A percentile compares a stretch with the other conserved stretches of the same genome.
Conservation (phyloP, 192 early-diverging fungal genomes). For the Entophlyctis luteolus region DNA sequence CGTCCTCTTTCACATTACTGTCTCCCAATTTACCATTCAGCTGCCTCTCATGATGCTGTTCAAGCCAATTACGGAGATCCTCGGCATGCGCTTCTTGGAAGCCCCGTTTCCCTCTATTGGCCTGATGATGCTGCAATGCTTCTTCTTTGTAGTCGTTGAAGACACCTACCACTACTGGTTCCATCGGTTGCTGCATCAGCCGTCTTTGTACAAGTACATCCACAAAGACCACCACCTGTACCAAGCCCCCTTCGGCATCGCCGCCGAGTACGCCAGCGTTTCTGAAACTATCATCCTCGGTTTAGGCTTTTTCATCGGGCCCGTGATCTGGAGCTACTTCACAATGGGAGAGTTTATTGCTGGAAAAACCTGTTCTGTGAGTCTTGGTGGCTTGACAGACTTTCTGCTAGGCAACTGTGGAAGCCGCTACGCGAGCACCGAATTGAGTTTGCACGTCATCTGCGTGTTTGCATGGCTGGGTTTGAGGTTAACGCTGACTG, state of each 20-base stretch:
- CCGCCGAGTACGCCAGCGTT: slow-evolving; percentile 89
- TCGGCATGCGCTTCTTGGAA: slow-evolving; percentile 80
- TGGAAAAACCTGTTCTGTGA: background rate
- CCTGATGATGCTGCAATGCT: slow-evolving; percentile 28
- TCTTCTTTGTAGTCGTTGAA: slow-evolving; percentile 78
- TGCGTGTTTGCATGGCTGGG: slow-evolving; percentile 85
- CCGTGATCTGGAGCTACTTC: slow-evolving; percentile 64
- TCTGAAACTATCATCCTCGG: slow-evolving; percentile 81
- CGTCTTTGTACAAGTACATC: slow-evolving; percentile 79
- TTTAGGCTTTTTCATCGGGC: slow-evolving; percentile 77
- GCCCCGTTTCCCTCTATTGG: slow-evolving; percentile 71
- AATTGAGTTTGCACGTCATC: slow-evolving; percentile 68
- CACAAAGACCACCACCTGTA: slow-evolving; percentile 96
- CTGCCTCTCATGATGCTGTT: slow-evolving; percentile 86
- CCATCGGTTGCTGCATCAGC: slow-evolving; percentile 85
- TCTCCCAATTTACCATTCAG: slow-evolving; percentile 76
- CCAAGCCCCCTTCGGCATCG: slow-evolving; percentile 81
- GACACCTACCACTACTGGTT: slow-evolving; percentile 91
- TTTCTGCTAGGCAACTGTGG: slow-evolving; percentile 9
- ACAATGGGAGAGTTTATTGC: slow-evolving; percentile 27
- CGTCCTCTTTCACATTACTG: slow-evolving; percentile 66
- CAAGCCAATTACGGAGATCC: slow-evolving; percentile 72
- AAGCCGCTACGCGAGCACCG: slow-evolving; percentile 1
- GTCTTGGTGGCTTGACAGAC: background rate
- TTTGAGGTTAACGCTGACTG: slow-evolving; percentile 73